These are phyloP conservation scores for Pythium grandisporangium DNA, from an alignment of 352 stramenopile species.

Conservation along the genomic window DNA sequence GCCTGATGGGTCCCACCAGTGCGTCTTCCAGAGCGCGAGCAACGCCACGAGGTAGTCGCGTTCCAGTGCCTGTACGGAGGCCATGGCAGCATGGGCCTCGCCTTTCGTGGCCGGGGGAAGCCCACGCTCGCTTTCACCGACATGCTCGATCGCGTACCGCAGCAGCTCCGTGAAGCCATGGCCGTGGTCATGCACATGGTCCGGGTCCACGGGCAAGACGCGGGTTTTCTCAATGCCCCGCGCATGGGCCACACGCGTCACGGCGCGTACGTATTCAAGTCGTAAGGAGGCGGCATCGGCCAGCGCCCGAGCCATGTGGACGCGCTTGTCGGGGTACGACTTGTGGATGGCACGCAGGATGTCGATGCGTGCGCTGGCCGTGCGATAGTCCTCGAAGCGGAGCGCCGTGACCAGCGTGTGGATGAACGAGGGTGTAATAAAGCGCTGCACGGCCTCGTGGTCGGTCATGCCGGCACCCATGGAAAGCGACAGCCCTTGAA, in stretches of 20 bases:
- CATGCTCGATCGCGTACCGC: constrained; percentile 75
- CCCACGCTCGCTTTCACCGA: constrained; percentile 54
- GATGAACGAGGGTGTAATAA: constrained; percentile 66
- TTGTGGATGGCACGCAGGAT: constrained; percentile 84
- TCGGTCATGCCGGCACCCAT: constrained; percentile 22
- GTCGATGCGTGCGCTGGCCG: constrained; percentile 64
- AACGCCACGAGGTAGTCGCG: constrained; percentile 66
- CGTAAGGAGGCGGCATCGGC: constrained; percentile 61
- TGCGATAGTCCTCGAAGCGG: constrained; percentile 84
- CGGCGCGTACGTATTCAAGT: constrained; percentile 51
- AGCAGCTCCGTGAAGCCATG: constrained; percentile 77
- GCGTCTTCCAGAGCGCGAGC: constrained; percentile 54
- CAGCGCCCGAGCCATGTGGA: constrained; percentile 62
- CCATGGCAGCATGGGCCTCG: constrained; percentile 9
- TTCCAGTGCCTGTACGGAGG: constrained; percentile 27
- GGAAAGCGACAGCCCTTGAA: constrained; percentile 19
- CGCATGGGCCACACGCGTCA: constrained; percentile 28
- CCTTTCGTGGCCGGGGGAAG: constrained; percentile 19
- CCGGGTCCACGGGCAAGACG: constrained; percentile 32
- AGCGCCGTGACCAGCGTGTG: constrained; percentile 73
- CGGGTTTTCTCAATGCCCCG: constrained; percentile 53
- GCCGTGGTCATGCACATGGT: constrained; percentile 66
- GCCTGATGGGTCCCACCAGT: constrained; percentile 65
- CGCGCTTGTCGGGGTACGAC: constrained; percentile 54
- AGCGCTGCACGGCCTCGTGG: constrained; percentile 46